Conservation (phyloP, 2,329 filamentous ascomycete genomes). For the Cladosporium velox region DNA sequence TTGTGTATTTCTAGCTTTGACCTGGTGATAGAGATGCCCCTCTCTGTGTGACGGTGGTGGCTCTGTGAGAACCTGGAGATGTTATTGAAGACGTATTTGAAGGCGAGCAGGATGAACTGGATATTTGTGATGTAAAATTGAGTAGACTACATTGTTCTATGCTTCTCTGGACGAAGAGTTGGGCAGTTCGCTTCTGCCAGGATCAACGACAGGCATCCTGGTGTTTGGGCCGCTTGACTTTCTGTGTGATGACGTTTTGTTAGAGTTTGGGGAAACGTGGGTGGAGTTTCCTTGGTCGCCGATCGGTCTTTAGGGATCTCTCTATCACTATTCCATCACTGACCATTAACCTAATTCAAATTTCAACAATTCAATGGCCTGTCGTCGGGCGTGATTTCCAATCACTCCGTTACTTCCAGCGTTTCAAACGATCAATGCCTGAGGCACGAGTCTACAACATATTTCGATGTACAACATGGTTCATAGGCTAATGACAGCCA, state of each 20-base stretch:
- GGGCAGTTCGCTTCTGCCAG: neutral
- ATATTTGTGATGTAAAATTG: neutral
- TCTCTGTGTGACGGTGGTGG: neutral
- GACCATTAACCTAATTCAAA: neutral
- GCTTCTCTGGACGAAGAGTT: neutral
- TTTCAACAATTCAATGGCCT: neutral
- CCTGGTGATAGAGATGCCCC: neutral
- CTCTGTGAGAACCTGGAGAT: neutral
- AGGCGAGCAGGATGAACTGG: no score
- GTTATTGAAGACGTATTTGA: neutral
- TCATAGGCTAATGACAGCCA: neutral
- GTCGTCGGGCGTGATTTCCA: neutral
- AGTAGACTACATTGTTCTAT: conserved; percentile 7
- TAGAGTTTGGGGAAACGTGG: neutral
- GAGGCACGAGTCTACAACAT: neutral
- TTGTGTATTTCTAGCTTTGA: neutral
- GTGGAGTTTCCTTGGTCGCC: neutral
- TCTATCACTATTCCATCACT: neutral
- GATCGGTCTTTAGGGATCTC: neutral
- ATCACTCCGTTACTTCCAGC: neutral
- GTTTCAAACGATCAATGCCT: neutral
- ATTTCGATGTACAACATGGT: neutral
- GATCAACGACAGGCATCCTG: conserved; percentile 10
- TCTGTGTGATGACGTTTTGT: conserved; percentile 12
- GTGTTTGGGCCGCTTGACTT: conserved; percentile 3